Conservation (phyloP, 768 basidiomycete species). For the Terana coerulea region DNA sequence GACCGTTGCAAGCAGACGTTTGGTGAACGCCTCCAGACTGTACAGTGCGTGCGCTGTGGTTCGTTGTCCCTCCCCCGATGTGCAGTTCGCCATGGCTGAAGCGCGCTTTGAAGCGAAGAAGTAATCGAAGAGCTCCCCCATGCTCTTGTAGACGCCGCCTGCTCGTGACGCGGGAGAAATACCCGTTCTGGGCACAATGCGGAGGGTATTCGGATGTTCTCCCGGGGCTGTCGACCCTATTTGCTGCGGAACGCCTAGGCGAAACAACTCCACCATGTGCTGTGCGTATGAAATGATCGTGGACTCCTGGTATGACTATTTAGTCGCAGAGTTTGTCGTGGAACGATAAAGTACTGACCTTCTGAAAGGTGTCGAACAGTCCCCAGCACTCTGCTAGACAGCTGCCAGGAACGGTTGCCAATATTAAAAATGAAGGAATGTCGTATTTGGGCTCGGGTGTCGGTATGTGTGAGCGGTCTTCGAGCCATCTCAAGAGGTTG, state of each 20-base stretch:
- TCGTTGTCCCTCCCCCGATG: too few species aligned
- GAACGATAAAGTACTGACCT: neutral
- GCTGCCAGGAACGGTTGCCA: too few species aligned
- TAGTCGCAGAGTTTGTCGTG: neutral
- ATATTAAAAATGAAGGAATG: too few species aligned
- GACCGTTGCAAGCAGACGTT: neutral
- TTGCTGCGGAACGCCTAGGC: slow-evolving; percentile 5
- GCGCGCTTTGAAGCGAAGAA: neutral
- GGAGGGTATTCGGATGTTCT: neutral
- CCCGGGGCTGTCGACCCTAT: neutral
- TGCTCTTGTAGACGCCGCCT: neutral
- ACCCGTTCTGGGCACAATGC: neutral
- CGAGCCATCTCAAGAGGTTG: slow-evolving; percentile 9
- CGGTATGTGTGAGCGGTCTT: too few species aligned
- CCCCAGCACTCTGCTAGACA: neutral
- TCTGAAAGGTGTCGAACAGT: neutral
- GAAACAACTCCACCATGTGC: neutral
- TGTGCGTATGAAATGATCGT: slow-evolving; percentile 5
- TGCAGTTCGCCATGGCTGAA: too few species aligned
- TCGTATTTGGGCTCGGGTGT: too few species aligned
- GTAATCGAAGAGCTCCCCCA: neutral
- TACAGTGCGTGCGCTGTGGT: too few species aligned
- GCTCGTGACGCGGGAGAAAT: neutral
- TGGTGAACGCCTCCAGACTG: neutral
- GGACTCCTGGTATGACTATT: slow-evolving; percentile 2